Evolutionary conservation across 1,284 basidiomycete species (phyloP).

Genomic region (Tremellales sp.): DNA sequence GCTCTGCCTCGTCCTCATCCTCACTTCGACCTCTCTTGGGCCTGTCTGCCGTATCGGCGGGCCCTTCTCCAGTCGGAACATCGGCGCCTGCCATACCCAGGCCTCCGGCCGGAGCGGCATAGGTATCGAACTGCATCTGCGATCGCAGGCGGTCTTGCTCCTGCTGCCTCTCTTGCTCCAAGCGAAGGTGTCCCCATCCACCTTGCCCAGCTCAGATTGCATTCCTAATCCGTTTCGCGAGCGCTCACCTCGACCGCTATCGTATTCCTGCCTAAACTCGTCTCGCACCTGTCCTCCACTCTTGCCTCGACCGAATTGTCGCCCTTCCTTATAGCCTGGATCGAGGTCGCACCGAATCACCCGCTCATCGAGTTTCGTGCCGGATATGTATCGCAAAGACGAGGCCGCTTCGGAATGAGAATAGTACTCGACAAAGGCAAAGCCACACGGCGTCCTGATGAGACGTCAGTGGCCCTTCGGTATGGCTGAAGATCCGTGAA

Average conservation of each 20-base stretch:
- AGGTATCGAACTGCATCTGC: slow-evolving; percentile 74
- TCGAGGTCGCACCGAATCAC: slow-evolving; percentile 98
- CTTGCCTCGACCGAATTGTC: slow-evolving; percentile 95
- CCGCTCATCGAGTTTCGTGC: slow-evolving; percentile 98
- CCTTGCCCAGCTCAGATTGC: slow-evolving; percentile 47
- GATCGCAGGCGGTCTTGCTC: slow-evolving; percentile 76
- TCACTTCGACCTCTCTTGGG: slow-evolving; percentile 36
- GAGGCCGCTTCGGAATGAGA: slow-evolving; percentile 91
- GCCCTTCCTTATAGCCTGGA: slow-evolving; percentile 93
- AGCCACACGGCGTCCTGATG: slow-evolving; percentile 90
- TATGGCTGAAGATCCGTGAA: background rate
- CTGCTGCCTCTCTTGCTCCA: slow-evolving; percentile 55
- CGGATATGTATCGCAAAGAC: slow-evolving; percentile 88
- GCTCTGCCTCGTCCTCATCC: slow-evolving; percentile 29
- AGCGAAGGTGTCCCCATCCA: slow-evolving; percentile 74
- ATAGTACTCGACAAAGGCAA: slow-evolving; percentile 99
- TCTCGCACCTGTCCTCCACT: slow-evolving; percentile 95
- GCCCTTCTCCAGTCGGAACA: slow-evolving; percentile 53
- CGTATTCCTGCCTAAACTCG: slow-evolving; percentile 96
- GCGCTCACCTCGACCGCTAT: slow-evolving; percentile 73
- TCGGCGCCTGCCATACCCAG: slow-evolving; percentile 77
- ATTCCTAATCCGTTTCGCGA: slow-evolving; percentile 8
- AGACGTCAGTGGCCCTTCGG: background rate
- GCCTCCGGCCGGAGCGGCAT: slow-evolving; percentile 75
- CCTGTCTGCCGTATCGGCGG: slow-evolving; percentile 16